phyloP scores from a whole-genome alignment of 2,329 filamentous ascomycete species.

The Alternaria conjuncta region DNA sequence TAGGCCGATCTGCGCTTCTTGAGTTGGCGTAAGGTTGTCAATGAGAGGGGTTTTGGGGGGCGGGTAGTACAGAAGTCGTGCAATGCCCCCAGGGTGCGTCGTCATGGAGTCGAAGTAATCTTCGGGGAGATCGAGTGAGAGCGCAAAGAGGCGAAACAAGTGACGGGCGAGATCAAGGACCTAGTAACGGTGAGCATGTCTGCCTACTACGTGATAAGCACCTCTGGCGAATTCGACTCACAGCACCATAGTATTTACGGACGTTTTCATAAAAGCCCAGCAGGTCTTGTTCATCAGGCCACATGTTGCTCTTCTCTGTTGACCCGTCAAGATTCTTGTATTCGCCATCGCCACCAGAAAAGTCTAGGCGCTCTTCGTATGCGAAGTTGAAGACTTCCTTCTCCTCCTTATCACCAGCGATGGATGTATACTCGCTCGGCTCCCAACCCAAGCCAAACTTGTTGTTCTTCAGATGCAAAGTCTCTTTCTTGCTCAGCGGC shows the following conservation, averaged over 20 bases:
- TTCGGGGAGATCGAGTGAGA: conserved; percentile 48
- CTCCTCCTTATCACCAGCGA: conserved; percentile 50
- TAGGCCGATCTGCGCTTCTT: conserved; percentile 43
- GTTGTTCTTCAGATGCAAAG: conserved; percentile 49
- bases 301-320: conserved; percentile 45
- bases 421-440: conserved; percentile 50
- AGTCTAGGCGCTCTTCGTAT: conserved; percentile 50
- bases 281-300: conserved; percentile 49
- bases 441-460: conserved; percentile 52
- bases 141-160: conserved; percentile 51
- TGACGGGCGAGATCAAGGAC: conserved; percentile 49
- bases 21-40: not conserved
- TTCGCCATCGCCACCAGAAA: conserved; percentile 50
- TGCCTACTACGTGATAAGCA: not conserved
- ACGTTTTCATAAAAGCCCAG: conserved; percentile 49
- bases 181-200: conserved; percentile 2
- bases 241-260: conserved; percentile 48
- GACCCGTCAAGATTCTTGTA: conserved; percentile 52
- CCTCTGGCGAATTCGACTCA: conserved; percentile 10
- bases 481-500: conserved; percentile 44
- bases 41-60: conserved; percentile 31
- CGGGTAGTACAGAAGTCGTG: conserved; percentile 50
- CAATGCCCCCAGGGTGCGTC: conserved; percentile 51
- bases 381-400: conserved; percentile 55
- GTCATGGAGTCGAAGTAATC: conserved; percentile 50